Evolutionary conservation across 331 rosid genomes (phyloP).

Genomic region (Stylosanthes scabra): DNA sequence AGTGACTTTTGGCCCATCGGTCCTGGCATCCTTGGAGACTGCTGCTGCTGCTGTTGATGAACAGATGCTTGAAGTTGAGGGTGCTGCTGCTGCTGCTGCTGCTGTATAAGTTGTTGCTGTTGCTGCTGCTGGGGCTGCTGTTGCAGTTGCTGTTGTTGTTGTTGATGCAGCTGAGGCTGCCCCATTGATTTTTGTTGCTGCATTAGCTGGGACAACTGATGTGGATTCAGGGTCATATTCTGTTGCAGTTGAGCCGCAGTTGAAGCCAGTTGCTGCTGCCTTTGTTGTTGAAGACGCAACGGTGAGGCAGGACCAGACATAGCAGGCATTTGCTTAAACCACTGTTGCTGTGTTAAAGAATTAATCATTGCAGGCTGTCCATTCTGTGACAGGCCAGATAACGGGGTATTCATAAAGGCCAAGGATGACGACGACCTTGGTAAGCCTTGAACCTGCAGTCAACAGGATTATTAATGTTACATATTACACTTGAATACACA

Average conservation of each 20-base stretch:
- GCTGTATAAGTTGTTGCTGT: slow-evolving; percentile 66
- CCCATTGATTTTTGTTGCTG: slow-evolving; percentile 81
- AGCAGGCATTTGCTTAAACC: slow-evolving; percentile 88
- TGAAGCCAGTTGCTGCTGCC: slow-evolving; percentile 88
- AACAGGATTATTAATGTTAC: slow-evolving; percentile 33
- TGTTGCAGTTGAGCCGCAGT: slow-evolving; percentile 74
- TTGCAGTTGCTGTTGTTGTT: slow-evolving; percentile 55
- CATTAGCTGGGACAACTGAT: slow-evolving; percentile 82
- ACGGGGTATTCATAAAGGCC: slow-evolving; percentile 83
- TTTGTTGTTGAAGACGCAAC: slow-evolving; percentile 70
- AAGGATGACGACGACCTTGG: slow-evolving; percentile 82
- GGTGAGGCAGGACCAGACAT: slow-evolving; percentile 79
- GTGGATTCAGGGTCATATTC: slow-evolving; percentile 60
- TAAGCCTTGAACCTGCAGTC: slow-evolving; percentile 76
- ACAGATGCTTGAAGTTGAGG: slow-evolving; percentile 59
- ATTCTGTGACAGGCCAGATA: slow-evolving; percentile 83
- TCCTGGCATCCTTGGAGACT: slow-evolving; percentile 87
- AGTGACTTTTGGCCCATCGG: slow-evolving; percentile 89
- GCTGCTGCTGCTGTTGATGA: slow-evolving; percentile 84
- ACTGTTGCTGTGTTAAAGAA: slow-evolving; percentile 81
- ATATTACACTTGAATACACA: background rate
- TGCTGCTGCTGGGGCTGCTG: slow-evolving; percentile 51
- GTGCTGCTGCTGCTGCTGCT: slow-evolving; percentile 64
- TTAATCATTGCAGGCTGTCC: slow-evolving; percentile 82
- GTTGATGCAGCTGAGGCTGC: slow-evolving; percentile 73